These are phyloP conservation scores for Aspergillus brasiliensis DNA, from an alignment of 2,329 filamentous ascomycete species.

Conservation along the genomic window DNA sequence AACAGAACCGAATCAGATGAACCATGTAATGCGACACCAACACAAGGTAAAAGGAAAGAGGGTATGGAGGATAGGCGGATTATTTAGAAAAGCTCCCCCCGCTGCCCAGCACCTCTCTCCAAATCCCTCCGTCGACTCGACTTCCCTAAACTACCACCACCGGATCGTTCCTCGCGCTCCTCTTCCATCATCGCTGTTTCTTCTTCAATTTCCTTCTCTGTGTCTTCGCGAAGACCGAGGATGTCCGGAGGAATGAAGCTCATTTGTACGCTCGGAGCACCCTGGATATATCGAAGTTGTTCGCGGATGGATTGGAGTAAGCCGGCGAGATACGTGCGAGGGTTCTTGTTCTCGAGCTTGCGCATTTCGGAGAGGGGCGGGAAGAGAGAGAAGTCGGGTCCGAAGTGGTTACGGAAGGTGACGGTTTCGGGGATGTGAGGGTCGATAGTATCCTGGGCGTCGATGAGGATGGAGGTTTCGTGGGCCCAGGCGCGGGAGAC, in stretches of 20 bases:
- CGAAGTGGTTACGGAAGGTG: constrained; percentile 86
- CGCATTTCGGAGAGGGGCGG: constrained; percentile 76
- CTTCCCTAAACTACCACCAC: constrained; percentile 25
- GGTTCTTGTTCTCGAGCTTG: constrained; percentile 74
- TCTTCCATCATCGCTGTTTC: constrained; percentile 42
- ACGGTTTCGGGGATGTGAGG: constrained; percentile 76
- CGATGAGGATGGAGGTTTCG: constrained; percentile 88
- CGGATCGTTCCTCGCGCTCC: constrained; percentile 42
- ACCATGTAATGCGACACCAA: neutral
- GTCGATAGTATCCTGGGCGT: constrained; percentile 69
- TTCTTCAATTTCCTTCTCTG: constrained; percentile 51
- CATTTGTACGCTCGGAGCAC: constrained; percentile 85
- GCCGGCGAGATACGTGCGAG: constrained; percentile 71
- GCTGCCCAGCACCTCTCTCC: neutral
- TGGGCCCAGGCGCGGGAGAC: constrained; percentile 96
- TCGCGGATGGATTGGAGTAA: constrained; percentile 79
- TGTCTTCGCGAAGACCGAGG: constrained; percentile 54
- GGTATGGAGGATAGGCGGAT: neutral
- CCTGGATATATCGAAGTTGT: constrained; percentile 81
- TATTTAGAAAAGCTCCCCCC: neutral
- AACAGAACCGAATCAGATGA: neutral
- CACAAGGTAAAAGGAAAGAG: neutral
- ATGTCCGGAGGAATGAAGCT: constrained; percentile 78
- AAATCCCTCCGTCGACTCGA: constrained; percentile 5
- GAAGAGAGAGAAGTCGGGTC: constrained; percentile 82